Conservation (phyloP, 345 rosid genomes). For the Excoecaria cochinchinensis region DNA sequence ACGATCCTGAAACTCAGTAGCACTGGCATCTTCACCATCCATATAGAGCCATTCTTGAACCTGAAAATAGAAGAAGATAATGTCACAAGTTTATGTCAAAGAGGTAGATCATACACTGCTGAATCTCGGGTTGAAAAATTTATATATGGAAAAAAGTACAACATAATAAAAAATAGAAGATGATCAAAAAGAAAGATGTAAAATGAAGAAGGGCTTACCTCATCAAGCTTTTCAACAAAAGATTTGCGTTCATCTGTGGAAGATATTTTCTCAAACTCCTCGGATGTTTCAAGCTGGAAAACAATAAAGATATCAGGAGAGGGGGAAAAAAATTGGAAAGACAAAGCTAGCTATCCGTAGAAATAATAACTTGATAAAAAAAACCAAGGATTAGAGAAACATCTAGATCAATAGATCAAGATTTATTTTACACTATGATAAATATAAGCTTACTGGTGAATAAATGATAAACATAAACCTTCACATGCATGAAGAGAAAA, state of each 20-base stretch:
- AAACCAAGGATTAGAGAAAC: neutral
- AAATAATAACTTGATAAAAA: neutral
- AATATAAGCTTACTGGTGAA: neutral
- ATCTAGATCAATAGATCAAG: neutral
- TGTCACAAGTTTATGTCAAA: slow-evolving; percentile 4
- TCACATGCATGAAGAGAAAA: neutral
- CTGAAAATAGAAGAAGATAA: slow-evolving; percentile 39
- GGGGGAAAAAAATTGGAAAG: neutral
- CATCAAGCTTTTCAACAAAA: slow-evolving; percentile 82
- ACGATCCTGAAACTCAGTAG: slow-evolving; percentile 62
- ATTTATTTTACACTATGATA: neutral
- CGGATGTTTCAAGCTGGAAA: slow-evolving; percentile 71
- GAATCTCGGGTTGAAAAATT: neutral
- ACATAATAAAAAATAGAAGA: neutral
- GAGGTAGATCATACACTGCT: neutral
- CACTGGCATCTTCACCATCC: slow-evolving; percentile 94
- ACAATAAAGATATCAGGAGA: slow-evolving; percentile 9
- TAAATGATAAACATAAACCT: neutral
- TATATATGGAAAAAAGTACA: neutral
- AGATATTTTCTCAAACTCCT: slow-evolving; percentile 68
- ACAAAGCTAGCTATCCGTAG: neutral
- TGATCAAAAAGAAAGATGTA: neutral
- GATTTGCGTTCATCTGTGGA: slow-evolving; percentile 73
- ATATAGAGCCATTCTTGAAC: slow-evolving; percentile 97
- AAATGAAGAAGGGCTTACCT: slow-evolving; percentile 41